Percentiles rank a stretch among this genome's conserved stretches.
Evolutionary conservation across 495 filamentous ascomycete species (phyloP).

Genomic region (Chaetomium fimeti): DNA sequence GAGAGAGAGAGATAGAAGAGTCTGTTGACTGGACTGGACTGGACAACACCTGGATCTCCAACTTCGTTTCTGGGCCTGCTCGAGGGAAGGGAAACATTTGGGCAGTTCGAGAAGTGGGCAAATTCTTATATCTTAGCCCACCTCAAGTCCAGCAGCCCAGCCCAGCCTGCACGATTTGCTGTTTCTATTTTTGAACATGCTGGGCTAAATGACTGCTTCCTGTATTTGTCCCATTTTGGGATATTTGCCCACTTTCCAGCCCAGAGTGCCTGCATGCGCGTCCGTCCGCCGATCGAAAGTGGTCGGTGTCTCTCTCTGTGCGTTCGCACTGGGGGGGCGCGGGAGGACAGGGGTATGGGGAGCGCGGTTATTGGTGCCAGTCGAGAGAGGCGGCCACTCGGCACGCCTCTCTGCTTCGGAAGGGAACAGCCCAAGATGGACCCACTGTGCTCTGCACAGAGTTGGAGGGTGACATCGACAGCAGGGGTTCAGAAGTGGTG

Average conservation of each 20-base stretch:
- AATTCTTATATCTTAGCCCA: slow-evolving; percentile 52
- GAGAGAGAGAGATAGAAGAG: slow-evolving; percentile 31
- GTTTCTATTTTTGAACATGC: slow-evolving; percentile 45
- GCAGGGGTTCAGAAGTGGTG: slow-evolving; percentile 30
- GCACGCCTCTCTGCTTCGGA: slow-evolving; percentile 42
- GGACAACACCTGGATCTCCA: slow-evolving; percentile 50
- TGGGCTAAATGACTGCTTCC: slow-evolving; percentile 40
- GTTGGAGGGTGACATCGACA: slow-evolving; percentile 25
- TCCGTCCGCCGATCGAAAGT: slow-evolving; percentile 23
- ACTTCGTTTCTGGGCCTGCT: slow-evolving; percentile 38
- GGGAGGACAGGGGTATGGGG: slow-evolving; percentile 21
- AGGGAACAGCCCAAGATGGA: slow-evolving; percentile 32
- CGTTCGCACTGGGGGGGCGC: slow-evolving; percentile 27
- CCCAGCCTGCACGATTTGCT: slow-evolving; percentile 22
- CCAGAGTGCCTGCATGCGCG: slow-evolving; percentile 18
- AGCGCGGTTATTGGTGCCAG: slow-evolving; percentile 49
- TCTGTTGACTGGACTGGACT: slow-evolving; percentile 39
- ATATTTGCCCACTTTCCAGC: slow-evolving; percentile 26
- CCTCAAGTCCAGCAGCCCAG: slow-evolving; percentile 15
- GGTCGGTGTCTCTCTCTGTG: slow-evolving; percentile 27
- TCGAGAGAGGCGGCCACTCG: slow-evolving; percentile 38
- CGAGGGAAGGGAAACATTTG: slow-evolving; percentile 34
- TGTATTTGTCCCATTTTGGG: slow-evolving; percentile 34
- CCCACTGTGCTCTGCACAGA: slow-evolving; percentile 30
- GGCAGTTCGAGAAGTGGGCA: slow-evolving; percentile 39